Evolutionary conservation across 108 stramenopile species (phyloP).

Genomic region (Asterionellopsis glacialis): DNA sequence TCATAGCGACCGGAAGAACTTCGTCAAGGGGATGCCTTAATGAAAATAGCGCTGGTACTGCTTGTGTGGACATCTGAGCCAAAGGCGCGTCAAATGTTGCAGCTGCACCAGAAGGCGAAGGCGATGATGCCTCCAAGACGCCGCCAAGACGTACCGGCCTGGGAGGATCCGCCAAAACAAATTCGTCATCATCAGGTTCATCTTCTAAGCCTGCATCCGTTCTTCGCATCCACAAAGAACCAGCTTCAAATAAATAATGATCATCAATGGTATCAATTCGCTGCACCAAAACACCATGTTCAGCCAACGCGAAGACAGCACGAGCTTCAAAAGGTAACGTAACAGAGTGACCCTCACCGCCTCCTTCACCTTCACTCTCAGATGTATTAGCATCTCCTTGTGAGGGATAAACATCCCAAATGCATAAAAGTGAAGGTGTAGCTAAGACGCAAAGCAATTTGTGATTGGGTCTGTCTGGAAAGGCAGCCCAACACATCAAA

Average conservation of each 20-base stretch:
- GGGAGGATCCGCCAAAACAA: constrained; percentile 50
- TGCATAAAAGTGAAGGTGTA: constrained; percentile 41
- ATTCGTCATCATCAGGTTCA: constrained; percentile 24
- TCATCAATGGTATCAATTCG: constrained; percentile 34
- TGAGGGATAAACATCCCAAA: constrained; percentile 61
- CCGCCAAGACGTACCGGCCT: constrained; percentile 26
- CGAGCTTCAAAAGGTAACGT: constrained; percentile 66
- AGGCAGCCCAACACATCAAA: constrained; percentile 66
- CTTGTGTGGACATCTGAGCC: background rate
- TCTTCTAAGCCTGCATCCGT: background rate
- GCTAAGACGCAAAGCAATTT: constrained; percentile 63
- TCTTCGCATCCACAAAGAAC: constrained; percentile 7
- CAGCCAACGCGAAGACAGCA: constrained; percentile 36
- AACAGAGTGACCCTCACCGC: constrained; percentile 55
- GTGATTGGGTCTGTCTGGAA: constrained; percentile 34
- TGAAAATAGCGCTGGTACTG: constrained; percentile 49
- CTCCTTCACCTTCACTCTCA: constrained; percentile 10
- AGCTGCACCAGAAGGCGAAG: background rate
- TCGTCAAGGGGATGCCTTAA: constrained; percentile 75
- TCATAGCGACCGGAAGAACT: constrained; percentile 42
- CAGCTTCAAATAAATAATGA: constrained; percentile 17
- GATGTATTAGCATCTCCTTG: background rate
- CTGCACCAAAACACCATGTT: constrained; percentile 47
- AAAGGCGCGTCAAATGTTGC: constrained; percentile 10
- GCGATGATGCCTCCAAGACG: constrained; percentile 4